Evolutionary conservation across 495 filamentous ascomycete species (phyloP).

Genomic region (Penicillium bovifimosum): DNA sequence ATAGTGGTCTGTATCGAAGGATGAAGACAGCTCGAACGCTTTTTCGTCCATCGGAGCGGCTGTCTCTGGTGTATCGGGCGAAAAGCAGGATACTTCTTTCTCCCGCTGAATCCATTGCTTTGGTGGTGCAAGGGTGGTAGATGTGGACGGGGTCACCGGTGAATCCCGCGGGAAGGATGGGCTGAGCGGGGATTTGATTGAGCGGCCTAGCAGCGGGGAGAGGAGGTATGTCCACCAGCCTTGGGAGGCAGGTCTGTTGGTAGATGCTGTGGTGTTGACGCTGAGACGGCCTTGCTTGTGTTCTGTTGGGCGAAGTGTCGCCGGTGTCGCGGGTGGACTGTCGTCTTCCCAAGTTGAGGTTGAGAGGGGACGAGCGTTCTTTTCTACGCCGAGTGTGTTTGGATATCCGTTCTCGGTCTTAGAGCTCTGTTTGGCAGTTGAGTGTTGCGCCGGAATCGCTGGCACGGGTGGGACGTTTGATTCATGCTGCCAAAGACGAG

Average conservation of each 20-base stretch:
- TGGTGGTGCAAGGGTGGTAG: constrained; percentile 17
- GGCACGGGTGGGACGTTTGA: constrained; percentile 55
- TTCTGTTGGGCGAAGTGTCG: constrained; percentile 14
- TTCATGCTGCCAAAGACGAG: constrained; percentile 20
- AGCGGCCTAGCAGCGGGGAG: constrained; percentile 61
- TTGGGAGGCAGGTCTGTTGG: constrained; percentile 55
- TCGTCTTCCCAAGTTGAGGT: constrained; percentile 57
- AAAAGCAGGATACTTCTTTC: constrained; percentile 39
- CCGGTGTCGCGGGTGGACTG: constrained; percentile 20
- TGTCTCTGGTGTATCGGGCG: constrained; percentile 25
- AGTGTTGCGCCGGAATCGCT: constrained; percentile 48
- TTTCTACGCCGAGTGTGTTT: constrained; percentile 17
- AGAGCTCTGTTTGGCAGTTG: constrained; percentile 19
- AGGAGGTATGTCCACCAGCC: constrained; percentile 89
- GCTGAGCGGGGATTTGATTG: constrained; percentile 30
- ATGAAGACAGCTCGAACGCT: constrained; percentile 9
- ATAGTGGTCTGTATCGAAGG: not conserved
- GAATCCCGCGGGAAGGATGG: constrained; percentile 29
- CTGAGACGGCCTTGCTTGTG: constrained; percentile 27
- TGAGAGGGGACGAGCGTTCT: constrained; percentile 35
- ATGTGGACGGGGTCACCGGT: constrained; percentile 24
- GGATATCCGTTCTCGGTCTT: constrained; percentile 26
- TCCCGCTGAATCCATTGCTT: constrained; percentile 37
- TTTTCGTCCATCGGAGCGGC: constrained; percentile 7
- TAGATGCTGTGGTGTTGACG: constrained; percentile 33